Conservation (phyloP, 2,329 filamentous ascomycete species). For the Fusarium sp. region DNA sequence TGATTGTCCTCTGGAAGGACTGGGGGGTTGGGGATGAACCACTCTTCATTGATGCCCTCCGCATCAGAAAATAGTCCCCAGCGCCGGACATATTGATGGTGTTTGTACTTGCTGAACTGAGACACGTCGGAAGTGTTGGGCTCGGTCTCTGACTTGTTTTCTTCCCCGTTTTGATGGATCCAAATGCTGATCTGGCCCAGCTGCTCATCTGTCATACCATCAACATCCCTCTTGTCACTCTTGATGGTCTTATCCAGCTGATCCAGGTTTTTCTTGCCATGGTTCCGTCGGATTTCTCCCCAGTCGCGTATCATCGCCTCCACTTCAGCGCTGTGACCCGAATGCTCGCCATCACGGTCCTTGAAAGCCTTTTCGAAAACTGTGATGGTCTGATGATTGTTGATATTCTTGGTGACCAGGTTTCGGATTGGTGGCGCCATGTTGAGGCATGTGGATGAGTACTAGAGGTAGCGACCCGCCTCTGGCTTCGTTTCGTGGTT, state of each 20-base stretch:
- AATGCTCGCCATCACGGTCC: background rate
- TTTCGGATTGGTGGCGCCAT: slow-evolving; percentile 16
- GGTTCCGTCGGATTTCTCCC: background rate
- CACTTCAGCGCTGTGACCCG: background rate
- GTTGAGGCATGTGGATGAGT: background rate
- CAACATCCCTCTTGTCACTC: background rate
- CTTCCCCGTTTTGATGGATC: background rate
- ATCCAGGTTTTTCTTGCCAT: background rate
- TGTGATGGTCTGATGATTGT: slow-evolving; percentile 8
- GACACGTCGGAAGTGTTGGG: background rate
- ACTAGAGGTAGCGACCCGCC: background rate
- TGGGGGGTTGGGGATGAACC: slow-evolving; percentile 11
- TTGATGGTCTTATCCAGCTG: background rate
- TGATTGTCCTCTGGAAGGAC: background rate
- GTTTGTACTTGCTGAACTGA: slow-evolving; percentile 15
- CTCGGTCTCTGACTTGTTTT: background rate
- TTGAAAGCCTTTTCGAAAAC: background rate
- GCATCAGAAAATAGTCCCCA: slow-evolving; percentile 18
- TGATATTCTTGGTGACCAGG: slow-evolving; percentile 6
- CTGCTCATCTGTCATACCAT: slow-evolving; percentile 13
- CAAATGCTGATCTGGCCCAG: slow-evolving; percentile 8
- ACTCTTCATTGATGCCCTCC: slow-evolving; percentile 20
- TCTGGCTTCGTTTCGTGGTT: background rate
- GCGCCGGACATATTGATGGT: slow-evolving; percentile 18
- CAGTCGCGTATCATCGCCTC: slow-evolving; percentile 16